phyloP scores from a whole-genome alignment of 106 monocot genomes.

The Acorus gramineus region DNA sequence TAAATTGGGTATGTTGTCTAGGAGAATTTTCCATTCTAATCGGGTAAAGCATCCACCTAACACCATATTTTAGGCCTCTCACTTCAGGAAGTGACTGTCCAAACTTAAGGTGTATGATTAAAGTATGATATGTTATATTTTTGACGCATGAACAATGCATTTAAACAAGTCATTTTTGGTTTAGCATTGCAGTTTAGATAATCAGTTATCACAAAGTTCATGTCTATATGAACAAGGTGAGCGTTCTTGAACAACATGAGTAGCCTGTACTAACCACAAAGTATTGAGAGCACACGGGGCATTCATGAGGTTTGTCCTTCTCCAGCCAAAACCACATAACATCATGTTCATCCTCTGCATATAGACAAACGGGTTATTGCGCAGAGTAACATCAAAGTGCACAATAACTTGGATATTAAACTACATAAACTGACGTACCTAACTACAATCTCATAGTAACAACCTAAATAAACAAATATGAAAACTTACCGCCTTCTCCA shows the following conservation, averaged over 20 bases:
- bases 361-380: background rate
- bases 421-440: background rate
- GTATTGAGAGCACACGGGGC: constrained; percentile 90
- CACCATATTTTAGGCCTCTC: too few species aligned
- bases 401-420: background rate
- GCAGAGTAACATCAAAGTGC: background rate
- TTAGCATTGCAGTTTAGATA: too few species aligned
- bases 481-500: constrained; percentile 80
- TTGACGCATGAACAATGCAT: too few species aligned
- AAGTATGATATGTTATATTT: too few species aligned
- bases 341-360: constrained; percentile 95
- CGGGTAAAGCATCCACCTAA: background rate
- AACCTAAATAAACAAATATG: background rate
- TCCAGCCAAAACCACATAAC: constrained; percentile 97
- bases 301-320: constrained; percentile 92
- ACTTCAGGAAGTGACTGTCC: too few species aligned
- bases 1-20: background rate
- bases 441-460: background rate
- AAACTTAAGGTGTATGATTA: too few species aligned
- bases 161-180: too few species aligned
- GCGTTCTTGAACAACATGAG: background rate
- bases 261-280: constrained; percentile 54
- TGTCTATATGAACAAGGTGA: too few species aligned
- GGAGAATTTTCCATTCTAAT: background rate
- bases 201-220: too few species aligned